Conservation (phyloP, 257 asterid species). For the Solanum appendiculatum region DNA sequence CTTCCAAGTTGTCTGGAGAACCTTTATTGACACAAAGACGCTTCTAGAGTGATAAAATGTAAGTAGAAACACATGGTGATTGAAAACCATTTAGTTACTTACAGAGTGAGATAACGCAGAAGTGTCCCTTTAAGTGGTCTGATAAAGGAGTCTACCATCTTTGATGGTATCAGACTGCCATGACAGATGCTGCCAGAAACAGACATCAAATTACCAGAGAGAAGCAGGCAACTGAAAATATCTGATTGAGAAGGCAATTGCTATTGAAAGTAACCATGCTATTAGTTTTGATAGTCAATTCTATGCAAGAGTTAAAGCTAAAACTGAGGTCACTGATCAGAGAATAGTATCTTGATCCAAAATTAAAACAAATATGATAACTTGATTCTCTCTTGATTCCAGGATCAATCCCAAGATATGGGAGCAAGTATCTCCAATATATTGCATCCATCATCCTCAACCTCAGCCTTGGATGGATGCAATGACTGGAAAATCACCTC, state of each 20-base stretch:
- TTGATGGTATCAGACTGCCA: constrained; percentile 23
- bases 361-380: background rate
- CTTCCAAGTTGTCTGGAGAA: constrained; percentile 6
- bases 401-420: background rate
- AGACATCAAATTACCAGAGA: constrained; percentile 5
- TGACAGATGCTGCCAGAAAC: constrained; percentile 37
- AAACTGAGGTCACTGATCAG: background rate
- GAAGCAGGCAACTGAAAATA: background rate
- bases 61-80: background rate
- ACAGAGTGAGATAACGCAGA: constrained; percentile 44
- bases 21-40: constrained; percentile 25
- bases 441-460: background rate
- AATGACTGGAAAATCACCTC: background rate
- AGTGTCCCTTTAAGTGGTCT: constrained; percentile 26
- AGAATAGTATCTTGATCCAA: background rate
- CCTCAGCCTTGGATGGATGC: background rate
- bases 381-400: background rate
- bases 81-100: constrained; percentile 21
- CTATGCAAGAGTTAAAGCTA: background rate
- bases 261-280: background rate
- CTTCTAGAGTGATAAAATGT: constrained; percentile 7
- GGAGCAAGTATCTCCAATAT: background rate
- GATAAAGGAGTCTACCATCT: constrained; percentile 21
- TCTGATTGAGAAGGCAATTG: background rate
- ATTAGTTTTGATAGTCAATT: background rate